Conservation (phyloP, 2,329 filamentous ascomycete genomes). For the Colletotrichum plurivorum region DNA sequence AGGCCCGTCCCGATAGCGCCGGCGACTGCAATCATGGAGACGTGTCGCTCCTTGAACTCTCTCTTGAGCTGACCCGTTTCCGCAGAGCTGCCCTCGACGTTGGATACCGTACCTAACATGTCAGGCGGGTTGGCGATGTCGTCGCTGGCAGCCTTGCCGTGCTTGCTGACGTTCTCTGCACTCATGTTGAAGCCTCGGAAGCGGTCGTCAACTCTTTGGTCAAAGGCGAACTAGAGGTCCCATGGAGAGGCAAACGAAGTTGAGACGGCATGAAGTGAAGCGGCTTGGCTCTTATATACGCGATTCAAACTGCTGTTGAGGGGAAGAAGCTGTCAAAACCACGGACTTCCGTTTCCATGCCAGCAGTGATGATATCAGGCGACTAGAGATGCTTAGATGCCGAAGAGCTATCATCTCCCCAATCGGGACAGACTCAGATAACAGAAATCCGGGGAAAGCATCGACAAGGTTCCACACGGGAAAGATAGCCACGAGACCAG, state of each 20-base stretch:
- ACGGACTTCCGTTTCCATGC: too few species aligned
- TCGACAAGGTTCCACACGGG: not conserved
- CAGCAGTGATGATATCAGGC: too few species aligned
- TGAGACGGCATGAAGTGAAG: too few species aligned
- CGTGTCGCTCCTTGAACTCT: conserved; percentile 48
- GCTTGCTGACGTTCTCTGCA: conserved; percentile 1
- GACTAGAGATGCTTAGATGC: too few species aligned
- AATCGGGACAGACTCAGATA: not conserved
- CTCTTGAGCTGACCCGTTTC: conserved; percentile 16
- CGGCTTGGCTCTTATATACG: too few species aligned
- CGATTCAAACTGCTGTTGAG: too few species aligned
- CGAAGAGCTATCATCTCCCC: too few species aligned
- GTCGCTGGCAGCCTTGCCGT: not conserved
- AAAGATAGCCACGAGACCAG: conserved; percentile 6
- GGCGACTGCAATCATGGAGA: conserved; percentile 55
- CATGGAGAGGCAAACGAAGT: too few species aligned
- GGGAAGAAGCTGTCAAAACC: too few species aligned
- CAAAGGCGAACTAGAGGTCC: too few species aligned
- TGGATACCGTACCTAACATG: not conserved
- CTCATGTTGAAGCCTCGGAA: not conserved
- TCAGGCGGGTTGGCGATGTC: not conserved
- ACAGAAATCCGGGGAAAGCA: conserved; percentile 9
- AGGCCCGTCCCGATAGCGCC: conserved; percentile 57
- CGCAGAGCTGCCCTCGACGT: not conserved
- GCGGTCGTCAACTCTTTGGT: not conserved